Evolutionary conservation across 192 early-diverging fungal species (phyloP), one percentile per base, ranked within the genome.

Genomic region (Cladochytrium replicatum): DNA sequence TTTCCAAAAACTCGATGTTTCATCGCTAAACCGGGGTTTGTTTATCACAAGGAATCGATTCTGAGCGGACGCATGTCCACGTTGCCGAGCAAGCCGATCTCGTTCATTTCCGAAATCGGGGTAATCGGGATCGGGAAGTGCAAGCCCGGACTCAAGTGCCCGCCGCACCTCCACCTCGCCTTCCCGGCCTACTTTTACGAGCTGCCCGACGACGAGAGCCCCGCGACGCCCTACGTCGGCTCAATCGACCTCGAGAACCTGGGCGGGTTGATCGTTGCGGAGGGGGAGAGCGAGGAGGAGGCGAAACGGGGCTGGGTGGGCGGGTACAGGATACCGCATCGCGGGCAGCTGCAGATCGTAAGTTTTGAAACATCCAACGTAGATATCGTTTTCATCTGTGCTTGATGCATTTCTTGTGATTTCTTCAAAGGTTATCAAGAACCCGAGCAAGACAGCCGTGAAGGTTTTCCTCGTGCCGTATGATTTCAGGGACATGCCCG

Each of bases 141-240:
- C 40, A 72, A 72, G 41, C 67, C 77, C 21, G 58, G 62, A 13
- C 58, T 86, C 11, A 69, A 81, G 29, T 85, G 82, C 27, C 82
- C 84, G 25, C 79, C 74, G 17, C 83, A 85, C 61, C 51, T 81
- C 7, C 53, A 48, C 2, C 46, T 85, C 6, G 60, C 59, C 8
- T 89, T 89, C 48, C 77, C 78, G 22, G 85, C 85, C 6, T 75
- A 74, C 41, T 89, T 84, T 59, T 89, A 85, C 61, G 78, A 87
- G 31, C 57, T 82, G 27, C 64, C 63, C 32, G 73, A 67, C 9
- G 77, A 69, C 30, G 77, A 82, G 19, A 47, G 38, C 15, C 54
- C 64, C 2, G 32, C 40, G 1, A 67, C 75, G 6, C 87, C 87
- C 3, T 89, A 89, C 64, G 87, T 89, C 4, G 87, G 87, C 2